Conservation (phyloP, 495 filamentous ascomycete genomes). For the Hyaloscypha hepaticicola region DNA sequence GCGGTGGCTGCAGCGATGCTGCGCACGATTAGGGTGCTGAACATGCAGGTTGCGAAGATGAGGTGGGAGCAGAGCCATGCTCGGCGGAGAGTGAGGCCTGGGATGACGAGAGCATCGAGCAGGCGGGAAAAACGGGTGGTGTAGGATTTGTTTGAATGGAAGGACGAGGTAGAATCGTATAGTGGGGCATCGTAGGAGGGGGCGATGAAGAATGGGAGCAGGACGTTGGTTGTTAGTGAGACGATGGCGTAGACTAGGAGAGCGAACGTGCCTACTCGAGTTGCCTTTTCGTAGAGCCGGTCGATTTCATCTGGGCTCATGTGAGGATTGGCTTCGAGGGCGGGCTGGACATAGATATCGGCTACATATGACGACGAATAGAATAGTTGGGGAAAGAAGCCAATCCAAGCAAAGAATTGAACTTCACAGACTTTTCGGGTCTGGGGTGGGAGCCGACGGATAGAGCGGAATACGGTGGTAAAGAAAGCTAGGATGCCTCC, state of each 20-base stretch:
- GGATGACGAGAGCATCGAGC: constrained; percentile 65
- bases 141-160: constrained; percentile 35
- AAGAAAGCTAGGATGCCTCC: constrained; percentile 77
- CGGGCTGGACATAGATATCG: constrained; percentile 83
- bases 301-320: constrained; percentile 74
- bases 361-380: constrained; percentile 91
- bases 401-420: constrained; percentile 88
- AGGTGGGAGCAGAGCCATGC: constrained; percentile 82
- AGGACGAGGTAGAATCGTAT: constrained; percentile 10
- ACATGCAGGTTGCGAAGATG: constrained; percentile 75
- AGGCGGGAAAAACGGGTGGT: constrained; percentile 33
- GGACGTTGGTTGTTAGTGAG: constrained; percentile 72
- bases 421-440: constrained; percentile 81
- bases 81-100: constrained; percentile 77
- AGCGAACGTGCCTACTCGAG: constrained; percentile 78
- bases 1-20: constrained; percentile 64
- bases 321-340: constrained; percentile 69
- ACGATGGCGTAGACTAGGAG: constrained; percentile 84
- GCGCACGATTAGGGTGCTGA: constrained; percentile 73
- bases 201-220: constrained; percentile 78
- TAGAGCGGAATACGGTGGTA: constrained; percentile 69
- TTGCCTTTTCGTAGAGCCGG: constrained; percentile 75
- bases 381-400: constrained; percentile 93
- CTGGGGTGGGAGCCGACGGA: constrained; percentile 72
- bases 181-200: constrained; percentile 62